Evolutionary conservation across 2,329 filamentous ascomycete species (phyloP).

Genomic region (Clarireedia hainanense): DNA sequence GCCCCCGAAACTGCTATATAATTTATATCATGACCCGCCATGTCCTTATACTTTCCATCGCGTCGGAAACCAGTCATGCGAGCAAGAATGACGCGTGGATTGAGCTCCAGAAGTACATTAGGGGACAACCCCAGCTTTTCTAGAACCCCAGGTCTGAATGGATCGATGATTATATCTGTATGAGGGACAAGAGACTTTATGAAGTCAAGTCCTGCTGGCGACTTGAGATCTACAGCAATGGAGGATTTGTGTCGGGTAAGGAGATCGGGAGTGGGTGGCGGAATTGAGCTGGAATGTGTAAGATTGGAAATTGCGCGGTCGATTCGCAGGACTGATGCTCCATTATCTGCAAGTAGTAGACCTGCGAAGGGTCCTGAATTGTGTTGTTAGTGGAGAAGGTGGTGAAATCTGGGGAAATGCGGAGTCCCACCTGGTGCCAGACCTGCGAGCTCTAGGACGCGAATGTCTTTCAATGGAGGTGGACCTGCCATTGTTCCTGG

Average conservation of each 20-base stretch:
- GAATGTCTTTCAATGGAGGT: conserved; percentile 46
- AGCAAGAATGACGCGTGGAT: conserved; percentile 71
- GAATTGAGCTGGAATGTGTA: conserved; percentile 34
- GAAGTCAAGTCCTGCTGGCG: conserved; percentile 52
- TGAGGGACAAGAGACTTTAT: conserved; percentile 54
- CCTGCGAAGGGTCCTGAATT: conserved; percentile 73
- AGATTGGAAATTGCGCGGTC: conserved; percentile 52
- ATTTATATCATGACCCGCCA: conserved; percentile 96
- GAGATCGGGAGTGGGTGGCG: conserved; percentile 55
- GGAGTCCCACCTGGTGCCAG: conserved; percentile 45
- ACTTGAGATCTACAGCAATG: conserved; percentile 73
- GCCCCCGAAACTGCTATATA: conserved; percentile 86
- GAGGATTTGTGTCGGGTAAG: conserved; percentile 77
- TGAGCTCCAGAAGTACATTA: conserved; percentile 52
- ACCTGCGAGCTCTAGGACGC: conserved; percentile 60
- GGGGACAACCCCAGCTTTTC: conserved; percentile 78
- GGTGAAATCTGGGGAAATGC: conserved; percentile 31
- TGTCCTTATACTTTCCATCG: conserved; percentile 74
- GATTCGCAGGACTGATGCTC: conserved; percentile 79
- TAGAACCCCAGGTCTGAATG: conserved; percentile 84
- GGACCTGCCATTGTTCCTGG: conserved; percentile 17
- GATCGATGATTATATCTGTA: conserved; percentile 81
- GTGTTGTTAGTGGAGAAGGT: not conserved
- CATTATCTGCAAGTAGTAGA: conserved; percentile 81
- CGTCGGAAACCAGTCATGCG: conserved; percentile 86